Conservation (phyloP, 1,284 basidiomycete genomes). For the Sanghuangporus weigelae region DNA sequence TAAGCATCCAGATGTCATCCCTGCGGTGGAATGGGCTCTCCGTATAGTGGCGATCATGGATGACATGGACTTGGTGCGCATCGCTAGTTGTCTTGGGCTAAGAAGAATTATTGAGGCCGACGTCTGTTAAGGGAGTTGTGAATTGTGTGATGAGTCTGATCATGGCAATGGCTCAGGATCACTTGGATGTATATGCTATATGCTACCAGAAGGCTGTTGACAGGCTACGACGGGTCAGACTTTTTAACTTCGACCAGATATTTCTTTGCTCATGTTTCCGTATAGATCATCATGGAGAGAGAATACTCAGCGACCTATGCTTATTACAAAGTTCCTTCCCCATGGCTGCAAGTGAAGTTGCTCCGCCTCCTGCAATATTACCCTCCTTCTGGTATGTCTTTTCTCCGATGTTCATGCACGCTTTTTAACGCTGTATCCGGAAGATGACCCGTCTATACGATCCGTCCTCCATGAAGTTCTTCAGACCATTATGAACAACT, state of each 20-base stretch:
- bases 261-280: conserved; percentile 12
- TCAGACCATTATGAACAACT: conserved; percentile 88
- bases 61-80: conserved; percentile 76
- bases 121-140: conserved; percentile 72
- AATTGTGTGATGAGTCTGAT: conserved; percentile 91
- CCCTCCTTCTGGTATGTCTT: conserved; percentile 74
- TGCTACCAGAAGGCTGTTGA: conserved; percentile 96
- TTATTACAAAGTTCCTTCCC: conserved; percentile 97
- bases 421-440: background rate
- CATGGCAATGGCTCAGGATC: conserved; percentile 93
- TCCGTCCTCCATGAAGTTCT: conserved; percentile 80
- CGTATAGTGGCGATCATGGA: conserved; percentile 95
- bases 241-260: background rate
- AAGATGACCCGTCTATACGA: conserved; percentile 81
- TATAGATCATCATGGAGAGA: conserved; percentile 83
- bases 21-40: conserved; percentile 92
- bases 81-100: background rate
- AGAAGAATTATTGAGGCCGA: background rate
- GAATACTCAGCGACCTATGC: conserved; percentile 88
- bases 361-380: conserved; percentile 94
- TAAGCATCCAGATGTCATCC: conserved; percentile 93
- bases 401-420: background rate
- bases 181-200: conserved; percentile 83
- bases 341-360: conserved; percentile 97
- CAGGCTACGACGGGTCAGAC: conserved; percentile 74